phyloP scores from a whole-genome alignment of 2,329 filamentous ascomycete species.

The Phaeosphaeriaceae sp. region DNA sequence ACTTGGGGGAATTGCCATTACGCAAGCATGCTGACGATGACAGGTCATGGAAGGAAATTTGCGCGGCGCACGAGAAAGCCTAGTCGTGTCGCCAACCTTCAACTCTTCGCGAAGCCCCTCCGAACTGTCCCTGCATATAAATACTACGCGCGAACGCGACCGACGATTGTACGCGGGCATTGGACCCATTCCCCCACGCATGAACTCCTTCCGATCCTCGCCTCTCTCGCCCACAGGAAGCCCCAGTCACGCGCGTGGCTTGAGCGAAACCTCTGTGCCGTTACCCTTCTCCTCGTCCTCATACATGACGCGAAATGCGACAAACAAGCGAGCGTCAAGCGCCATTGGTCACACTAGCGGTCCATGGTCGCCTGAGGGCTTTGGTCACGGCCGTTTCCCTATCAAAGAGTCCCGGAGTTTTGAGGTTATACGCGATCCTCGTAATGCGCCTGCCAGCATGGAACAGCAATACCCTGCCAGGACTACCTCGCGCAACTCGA shows the following conservation, averaged over 20 bases:
- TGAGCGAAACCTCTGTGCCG: slow-evolving; percentile 52
- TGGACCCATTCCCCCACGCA: slow-evolving; percentile 45
- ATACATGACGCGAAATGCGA: slow-evolving; percentile 30
- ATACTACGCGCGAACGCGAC: slow-evolving; percentile 44
- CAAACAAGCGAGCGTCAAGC: slow-evolving; percentile 48
- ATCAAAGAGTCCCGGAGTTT: slow-evolving; percentile 49
- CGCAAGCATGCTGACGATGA: slow-evolving; percentile 29
- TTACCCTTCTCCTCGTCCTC: slow-evolving; percentile 39
- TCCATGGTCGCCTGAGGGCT: slow-evolving; percentile 47
- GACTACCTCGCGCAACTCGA: slow-evolving; percentile 46
- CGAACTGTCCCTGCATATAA: slow-evolving; percentile 43
- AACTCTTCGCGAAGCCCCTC: slow-evolving; percentile 47
- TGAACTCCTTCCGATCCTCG: slow-evolving; percentile 40
- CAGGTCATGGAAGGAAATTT: slow-evolving; percentile 95
- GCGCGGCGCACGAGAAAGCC: slow-evolving; percentile 74
- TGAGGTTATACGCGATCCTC: slow-evolving; percentile 48
- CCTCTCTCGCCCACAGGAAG: slow-evolving; percentile 38
- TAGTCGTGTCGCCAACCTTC: slow-evolving; percentile 62
- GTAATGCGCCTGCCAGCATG: slow-evolving; percentile 27
- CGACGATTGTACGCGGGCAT: slow-evolving; percentile 45
- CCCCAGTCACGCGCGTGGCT: slow-evolving; percentile 47
- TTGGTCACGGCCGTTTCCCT: slow-evolving; percentile 44
- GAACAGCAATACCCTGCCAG: slow-evolving; percentile 19
- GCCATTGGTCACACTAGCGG: slow-evolving; percentile 47
- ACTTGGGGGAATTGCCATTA: slow-evolving; percentile 4